Evolutionary conservation across 257 asterid genomes (phyloP).

Genomic region (Solanum appendiculatum): DNA sequence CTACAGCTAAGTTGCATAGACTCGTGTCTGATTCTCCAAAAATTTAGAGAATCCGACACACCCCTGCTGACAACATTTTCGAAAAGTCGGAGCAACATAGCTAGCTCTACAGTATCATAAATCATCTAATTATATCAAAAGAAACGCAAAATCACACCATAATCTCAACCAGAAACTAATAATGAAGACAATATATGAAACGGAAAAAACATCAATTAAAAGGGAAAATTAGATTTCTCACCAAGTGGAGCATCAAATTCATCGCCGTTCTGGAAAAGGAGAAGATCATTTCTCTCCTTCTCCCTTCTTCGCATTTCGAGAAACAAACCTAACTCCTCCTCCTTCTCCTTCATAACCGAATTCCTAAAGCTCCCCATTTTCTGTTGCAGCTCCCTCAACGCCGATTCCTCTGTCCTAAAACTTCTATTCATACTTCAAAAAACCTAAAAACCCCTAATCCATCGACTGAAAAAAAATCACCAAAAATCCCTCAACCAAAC

Average conservation of each 20-base stretch:
- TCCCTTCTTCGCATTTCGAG: constrained; percentile 1
- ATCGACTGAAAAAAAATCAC: neutral
- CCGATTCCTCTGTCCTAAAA: neutral
- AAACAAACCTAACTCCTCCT: constrained; percentile 5
- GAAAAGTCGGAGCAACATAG: neutral
- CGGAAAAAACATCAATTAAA: neutral
- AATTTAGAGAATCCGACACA: neutral
- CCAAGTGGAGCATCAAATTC: constrained; percentile 6
- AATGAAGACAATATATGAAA: neutral
- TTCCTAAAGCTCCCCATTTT: neutral
- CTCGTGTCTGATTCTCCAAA: neutral
- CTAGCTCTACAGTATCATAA: neutral
- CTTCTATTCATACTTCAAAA: neutral
- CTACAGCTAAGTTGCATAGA: neutral
- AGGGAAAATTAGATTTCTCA: neutral
- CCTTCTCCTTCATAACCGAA: constrained; percentile 7
- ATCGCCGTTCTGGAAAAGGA: neutral
- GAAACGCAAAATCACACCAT: neutral
- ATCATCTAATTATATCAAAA: neutral
- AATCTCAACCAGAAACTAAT: neutral
- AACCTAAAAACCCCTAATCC: neutral
- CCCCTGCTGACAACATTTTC: neutral
- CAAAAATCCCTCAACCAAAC: neutral
- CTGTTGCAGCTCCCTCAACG: neutral
- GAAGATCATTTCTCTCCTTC: neutral